Evolutionary conservation across 441 rosid species (phyloP), one percentile per base, ranked within the genome.

Genomic region (Gossypium davidsonii): DNA sequence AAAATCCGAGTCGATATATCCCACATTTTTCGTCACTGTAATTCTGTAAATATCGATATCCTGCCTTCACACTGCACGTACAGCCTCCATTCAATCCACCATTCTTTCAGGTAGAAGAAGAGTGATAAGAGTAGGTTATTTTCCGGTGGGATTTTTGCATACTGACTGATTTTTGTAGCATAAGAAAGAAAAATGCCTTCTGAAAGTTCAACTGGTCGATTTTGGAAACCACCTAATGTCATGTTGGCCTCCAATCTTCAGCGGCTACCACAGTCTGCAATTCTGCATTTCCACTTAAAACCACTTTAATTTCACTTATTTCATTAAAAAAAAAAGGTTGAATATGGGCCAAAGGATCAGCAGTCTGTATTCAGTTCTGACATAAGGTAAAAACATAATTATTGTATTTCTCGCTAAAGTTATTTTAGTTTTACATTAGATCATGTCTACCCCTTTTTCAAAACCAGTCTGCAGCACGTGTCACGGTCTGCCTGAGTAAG

Each of bases 1-100:
- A 63, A 53, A 82, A 65, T 62, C 44, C 11, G 11, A 31, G 66
- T n/a, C 10, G n/a, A 39, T 10, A n/a, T 21, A 53, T 18, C 26
- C 61, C 11, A 59, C 69, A 70, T 74, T 76, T 78, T 77, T 72
- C 74, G 20, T 44, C 74, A n/a, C 70, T 85, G 88, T 85, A 87
- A 73, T 85, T 85, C 70, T 85, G 88, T 85, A 87, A 73, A 87
- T 85, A 63, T 78, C 11, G 0, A 20, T 23, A 46, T 68, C 77
- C 51, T 15, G 31, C 74, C 1, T 4, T 64, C 73, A 34, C 52
- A 0, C 10, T 57, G 70, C 77, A 60, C 74, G 59, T 70, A 64
- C 74, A 14, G 69, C 58, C 51, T 61, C 53, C 74, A 75, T 73
- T 73, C 60, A 42, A 39, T 73, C 74, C 26, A 6, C 18, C 62